Evolutionary conservation across 2,329 filamentous ascomycete species (phyloP), one percentile per base, ranked within the genome.

Genomic region (Sporothrix brasiliensis): DNA sequence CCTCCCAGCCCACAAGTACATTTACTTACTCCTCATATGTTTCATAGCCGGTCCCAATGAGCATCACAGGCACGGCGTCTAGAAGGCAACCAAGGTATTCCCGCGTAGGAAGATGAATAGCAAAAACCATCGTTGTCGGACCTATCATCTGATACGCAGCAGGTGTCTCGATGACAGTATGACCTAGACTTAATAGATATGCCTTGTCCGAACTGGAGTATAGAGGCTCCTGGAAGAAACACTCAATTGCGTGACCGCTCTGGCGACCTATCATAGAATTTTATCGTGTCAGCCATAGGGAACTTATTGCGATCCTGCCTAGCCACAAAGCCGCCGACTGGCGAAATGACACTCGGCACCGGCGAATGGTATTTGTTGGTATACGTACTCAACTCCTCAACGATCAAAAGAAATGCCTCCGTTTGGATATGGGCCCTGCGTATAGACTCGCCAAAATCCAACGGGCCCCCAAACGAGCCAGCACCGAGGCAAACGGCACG

Each of bases 21-120:
- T 6, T 1, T 3, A 78, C 82, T 75, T 75, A 86, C 84, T 79
- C 76, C 66, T 86, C 82, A 84, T 86, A 88, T 1, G 81, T 80
- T 10, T 82, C 79, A 75, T 82, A 83, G 0, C 81, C 80, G 0
- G 86, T 89, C 0, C 89, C 89, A 16, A 91, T 81, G 14, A 88
- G 86, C 2, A 90, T 75, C 0, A 79, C 82, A 0, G 89, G 89
- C 1, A 82, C 74, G 0, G 78, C 73, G 0, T 77, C 75, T 1
- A 79, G 74, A 1, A 92, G 78, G 0, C 87, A 82, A 6, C 81
- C 76, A 27, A 84, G 79, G 66, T 87, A 91, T 53, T 85, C 82
- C 50, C 79, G 81, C 27, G 79, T 81, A 70, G 88, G 88, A 71
- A 89, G 82, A 67, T 91, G 89, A 0, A 91, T 82, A 1, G 87